Conservation (phyloP, 2,329 filamentous ascomycete genomes). For the Fusarium nelsonii region DNA sequence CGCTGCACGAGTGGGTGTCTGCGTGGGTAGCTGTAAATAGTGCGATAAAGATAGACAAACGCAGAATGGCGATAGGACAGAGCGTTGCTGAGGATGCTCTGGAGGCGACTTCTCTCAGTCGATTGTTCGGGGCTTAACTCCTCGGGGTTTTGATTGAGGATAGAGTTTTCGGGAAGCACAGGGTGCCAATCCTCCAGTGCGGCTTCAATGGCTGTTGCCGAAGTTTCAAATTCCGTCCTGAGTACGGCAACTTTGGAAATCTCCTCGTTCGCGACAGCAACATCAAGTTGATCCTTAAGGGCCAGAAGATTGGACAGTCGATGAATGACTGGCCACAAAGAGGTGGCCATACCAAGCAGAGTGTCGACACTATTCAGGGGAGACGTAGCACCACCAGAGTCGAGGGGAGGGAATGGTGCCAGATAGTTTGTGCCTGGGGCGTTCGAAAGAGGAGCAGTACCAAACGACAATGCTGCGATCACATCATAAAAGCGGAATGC, state of each 20-base stretch:
- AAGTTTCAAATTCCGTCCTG: conserved; percentile 63
- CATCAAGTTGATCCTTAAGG: conserved; percentile 65
- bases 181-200: conserved; percentile 69
- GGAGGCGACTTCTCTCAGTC: conserved; percentile 59
- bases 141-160: conserved; percentile 41
- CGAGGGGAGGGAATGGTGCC: conserved; percentile 61
- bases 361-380: conserved; percentile 67
- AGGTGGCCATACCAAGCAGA: conserved; percentile 71
- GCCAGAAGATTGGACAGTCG: conserved; percentile 67
- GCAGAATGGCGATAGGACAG: conserved; percentile 70
- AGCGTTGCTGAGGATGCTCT: conserved; percentile 70
- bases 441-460: conserved; percentile 67
- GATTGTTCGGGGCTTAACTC: conserved; percentile 44
- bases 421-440: conserved; percentile 62
- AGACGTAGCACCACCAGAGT: conserved; percentile 59
- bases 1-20: conserved; percentile 64
- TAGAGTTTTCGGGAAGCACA: conserved; percentile 57
- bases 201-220: conserved; percentile 66
- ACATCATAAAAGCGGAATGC: conserved; percentile 76
- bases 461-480: conserved; percentile 71
- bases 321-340: conserved; percentile 73
- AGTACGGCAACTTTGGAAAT: conserved; percentile 61
- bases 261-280: conserved; percentile 58
- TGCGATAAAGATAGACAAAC: conserved; percentile 69
- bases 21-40: conserved; percentile 63